Percentiles rank a stretch among this genome's conserved stretches.
These are phyloP conservation scores for Brassica rapa DNA, from an alignment of 345 rosid genomes.

Conservation along the genomic window DNA sequence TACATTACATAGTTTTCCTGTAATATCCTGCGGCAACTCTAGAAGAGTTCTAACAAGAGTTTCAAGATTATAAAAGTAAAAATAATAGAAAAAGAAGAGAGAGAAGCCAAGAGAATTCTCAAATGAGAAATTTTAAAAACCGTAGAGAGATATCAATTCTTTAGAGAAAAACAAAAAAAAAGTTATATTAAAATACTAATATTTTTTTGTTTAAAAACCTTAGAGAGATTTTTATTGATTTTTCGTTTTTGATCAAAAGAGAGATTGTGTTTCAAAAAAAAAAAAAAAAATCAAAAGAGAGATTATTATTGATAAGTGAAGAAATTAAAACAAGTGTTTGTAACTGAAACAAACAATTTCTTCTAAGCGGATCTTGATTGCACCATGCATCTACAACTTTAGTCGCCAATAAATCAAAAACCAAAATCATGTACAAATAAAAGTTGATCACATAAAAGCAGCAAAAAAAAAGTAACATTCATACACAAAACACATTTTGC, in stretches of 20 bases:
- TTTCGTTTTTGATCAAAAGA: no score
- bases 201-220: no score
- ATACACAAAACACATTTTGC: conserved; percentile 4
- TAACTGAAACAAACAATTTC: conserved; percentile 2
- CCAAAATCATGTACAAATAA: conserved; percentile 2
- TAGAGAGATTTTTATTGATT: no score
- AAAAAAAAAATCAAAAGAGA: no score
- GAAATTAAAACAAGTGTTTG: background rate
- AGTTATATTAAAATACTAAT: no score
- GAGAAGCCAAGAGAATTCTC: background rate
- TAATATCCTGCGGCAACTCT: background rate
- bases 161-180: no score
- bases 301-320: background rate
- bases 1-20: background rate
- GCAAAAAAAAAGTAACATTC: conserved; percentile 2
- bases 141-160: no score
- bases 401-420: background rate
- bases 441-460: background rate
- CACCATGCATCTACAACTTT: background rate
- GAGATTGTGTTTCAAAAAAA: no score
- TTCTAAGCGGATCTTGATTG: background rate
- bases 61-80: background rate
- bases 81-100: background rate
- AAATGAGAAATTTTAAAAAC: background rate
- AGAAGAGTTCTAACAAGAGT: background rate